These are phyloP conservation scores for Chrysanthemum lavandulifolium DNA, from an alignment of 129 eudicot genomes.

Conservation along the genomic window DNA sequence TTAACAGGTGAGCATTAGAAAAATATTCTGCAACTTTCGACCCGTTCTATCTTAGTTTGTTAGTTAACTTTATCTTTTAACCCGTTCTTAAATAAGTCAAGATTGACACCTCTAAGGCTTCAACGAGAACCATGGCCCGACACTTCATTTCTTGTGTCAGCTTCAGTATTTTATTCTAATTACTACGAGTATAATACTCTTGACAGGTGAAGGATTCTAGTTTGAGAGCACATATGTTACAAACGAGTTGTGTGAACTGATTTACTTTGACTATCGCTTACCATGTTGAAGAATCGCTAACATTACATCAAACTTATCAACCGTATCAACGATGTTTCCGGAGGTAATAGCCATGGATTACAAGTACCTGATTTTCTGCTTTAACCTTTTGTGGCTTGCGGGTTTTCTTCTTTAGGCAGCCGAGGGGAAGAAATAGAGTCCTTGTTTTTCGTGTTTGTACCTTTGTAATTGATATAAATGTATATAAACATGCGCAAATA, in stretches of 20 bases:
- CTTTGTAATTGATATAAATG: conserved; percentile 28
- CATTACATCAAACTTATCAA: conserved; percentile 33
- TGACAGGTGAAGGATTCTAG: conserved; percentile 85
- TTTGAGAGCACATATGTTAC: conserved; percentile 78
- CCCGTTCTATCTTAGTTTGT: too few species aligned
- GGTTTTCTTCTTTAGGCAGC: conserved; percentile 18
- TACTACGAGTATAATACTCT: background rate
- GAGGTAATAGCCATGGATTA: conserved; percentile 22
- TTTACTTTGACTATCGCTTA: conserved; percentile 41
- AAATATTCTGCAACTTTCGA: too few species aligned
- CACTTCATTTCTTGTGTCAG: background rate
- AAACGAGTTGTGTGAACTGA: conserved; percentile 48
- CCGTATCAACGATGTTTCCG: conserved; percentile 13
- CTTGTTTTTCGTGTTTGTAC: conserved; percentile 14
- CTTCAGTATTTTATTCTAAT: background rate
- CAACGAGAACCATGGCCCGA: background rate
- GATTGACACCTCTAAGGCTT: too few species aligned
- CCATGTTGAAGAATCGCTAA: conserved; percentile 43
- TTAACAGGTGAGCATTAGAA: too few species aligned
- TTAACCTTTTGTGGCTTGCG: conserved; percentile 23
- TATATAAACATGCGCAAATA: conserved; percentile 22
- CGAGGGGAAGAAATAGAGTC: conserved; percentile 12
- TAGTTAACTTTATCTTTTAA: too few species aligned
- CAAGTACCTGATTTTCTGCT: conserved; percentile 28
- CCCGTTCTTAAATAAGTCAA: too few species aligned